Base-by-base conservation (phyloP, 2,329 filamentous ascomycete species). In the Chaetomium sp. region DNA sequence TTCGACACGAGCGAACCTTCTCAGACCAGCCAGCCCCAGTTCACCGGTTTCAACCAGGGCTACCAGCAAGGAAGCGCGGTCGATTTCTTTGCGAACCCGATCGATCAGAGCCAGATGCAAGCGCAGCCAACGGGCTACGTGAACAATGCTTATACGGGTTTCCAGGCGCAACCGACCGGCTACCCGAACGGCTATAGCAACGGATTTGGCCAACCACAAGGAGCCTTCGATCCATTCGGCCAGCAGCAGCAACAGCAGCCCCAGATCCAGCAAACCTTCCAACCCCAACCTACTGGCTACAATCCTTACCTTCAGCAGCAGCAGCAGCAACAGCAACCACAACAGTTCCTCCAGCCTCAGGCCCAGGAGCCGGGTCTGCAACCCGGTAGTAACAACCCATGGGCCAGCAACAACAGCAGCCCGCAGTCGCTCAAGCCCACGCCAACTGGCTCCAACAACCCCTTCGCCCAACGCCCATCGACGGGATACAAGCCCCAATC, bases 51-150 rank as follows among this genome's bases (percentile, higher is more conserved):
- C 76, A 97, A 96, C 72, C 91, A 96, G 74, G 92, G 92, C 47
- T 99, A 99, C 68, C 91, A 97, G 75, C 94, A 99, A 73, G 92
- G 96, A 69, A 88, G 88, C 55, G 89, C 90, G 10, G 94, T 99
- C 14, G 94, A 99, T 72, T 97, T 95, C 84, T 94, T 95, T 65
- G 94, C 92, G 57, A 99, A 99, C 71, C 90, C 91, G 10, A 87
- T 97, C 66, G 89, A 92, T 64, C 86, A 89, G 68, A 79, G 86
- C 63, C 85, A 91, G 69, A 79, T 87, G 62, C 84, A 90, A 70
- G 80, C 82, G 45, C 91, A 96, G 70, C 87, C 84, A 3, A 95
- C 90, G 1, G 90, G 89, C n/a, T 88, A 76, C 62, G 75, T 82
- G 70, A 69, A 71, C 53, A 79, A 80, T 61, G 75, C 77, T 34